phyloP scores from a whole-genome alignment of 768 basidiomycete genomes.

The Royoungia palumana region DNA sequence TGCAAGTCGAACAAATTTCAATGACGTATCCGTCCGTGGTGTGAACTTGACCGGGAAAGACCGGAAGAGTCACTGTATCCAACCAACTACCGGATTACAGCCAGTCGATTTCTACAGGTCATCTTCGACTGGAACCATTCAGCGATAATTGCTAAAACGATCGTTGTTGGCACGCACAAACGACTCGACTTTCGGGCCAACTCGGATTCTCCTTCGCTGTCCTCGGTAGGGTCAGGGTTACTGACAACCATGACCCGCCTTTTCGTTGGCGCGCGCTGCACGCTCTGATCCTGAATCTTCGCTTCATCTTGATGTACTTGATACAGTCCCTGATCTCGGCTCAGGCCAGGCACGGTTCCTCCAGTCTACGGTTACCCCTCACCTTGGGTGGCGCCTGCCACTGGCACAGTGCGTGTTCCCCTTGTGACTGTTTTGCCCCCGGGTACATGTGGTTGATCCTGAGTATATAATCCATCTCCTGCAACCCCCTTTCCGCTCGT shows the following conservation, averaged over 20 bases:
- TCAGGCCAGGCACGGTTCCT: slow-evolving; percentile 7
- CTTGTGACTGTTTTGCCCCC: slow-evolving; percentile 7
- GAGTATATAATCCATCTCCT: slow-evolving; percentile 25
- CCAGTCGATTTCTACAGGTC: too few relatives aligned
- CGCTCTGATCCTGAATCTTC: background rate
- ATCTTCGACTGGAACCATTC: background rate
- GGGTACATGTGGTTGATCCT: slow-evolving; percentile 12
- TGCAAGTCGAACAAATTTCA: slow-evolving; percentile 18
- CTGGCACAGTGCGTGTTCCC: slow-evolving; percentile 1
- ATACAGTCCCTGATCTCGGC: slow-evolving; percentile 5
- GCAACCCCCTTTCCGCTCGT: slow-evolving; percentile 23
- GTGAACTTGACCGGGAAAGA: slow-evolving; percentile 29
- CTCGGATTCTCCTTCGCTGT: slow-evolving; percentile 27
- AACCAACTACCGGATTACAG: too few relatives aligned
- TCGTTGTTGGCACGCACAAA: background rate
- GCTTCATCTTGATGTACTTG: slow-evolving; percentile 10
- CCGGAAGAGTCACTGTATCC: too few relatives aligned
- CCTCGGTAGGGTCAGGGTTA: slow-evolving; percentile 28
- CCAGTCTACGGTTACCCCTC: background rate
- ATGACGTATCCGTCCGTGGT: slow-evolving; percentile 26
- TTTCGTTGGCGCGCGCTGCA: slow-evolving; percentile 19
- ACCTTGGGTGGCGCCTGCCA: slow-evolving; percentile 21
- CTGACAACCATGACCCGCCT: slow-evolving; percentile 30
- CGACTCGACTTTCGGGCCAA: slow-evolving; percentile 9
- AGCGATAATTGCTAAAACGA: background rate